Conservation (phyloP, 495 filamentous ascomycete genomes). For the Aspergillus affinis region DNA sequence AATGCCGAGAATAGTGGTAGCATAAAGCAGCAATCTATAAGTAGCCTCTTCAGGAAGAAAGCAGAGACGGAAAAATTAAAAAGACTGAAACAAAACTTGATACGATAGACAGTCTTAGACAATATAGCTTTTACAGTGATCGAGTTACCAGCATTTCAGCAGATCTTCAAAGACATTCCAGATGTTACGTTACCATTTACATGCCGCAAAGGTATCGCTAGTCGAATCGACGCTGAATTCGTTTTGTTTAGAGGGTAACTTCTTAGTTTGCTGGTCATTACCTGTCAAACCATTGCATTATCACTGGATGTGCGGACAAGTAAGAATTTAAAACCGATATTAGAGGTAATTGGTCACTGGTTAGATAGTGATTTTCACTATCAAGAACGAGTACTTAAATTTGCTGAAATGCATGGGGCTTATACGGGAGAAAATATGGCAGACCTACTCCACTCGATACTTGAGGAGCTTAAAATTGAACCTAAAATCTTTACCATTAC, state of each 20-base stretch:
- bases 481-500: background rate
- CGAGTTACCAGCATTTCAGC: conserved; percentile 1
- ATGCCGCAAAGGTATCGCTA: background rate
- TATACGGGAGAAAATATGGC: conserved; percentile 3
- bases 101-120: conserved; percentile 2
- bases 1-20: conserved; percentile 1
- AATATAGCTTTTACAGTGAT: background rate
- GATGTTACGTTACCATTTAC: background rate
- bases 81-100: background rate
- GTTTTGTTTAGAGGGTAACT: conserved; percentile 1
- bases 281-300: background rate
- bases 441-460: background rate
- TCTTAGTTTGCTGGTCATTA: background rate
- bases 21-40: background rate
- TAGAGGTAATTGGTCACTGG: conserved; percentile 1
- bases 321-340: conserved; percentile 4
- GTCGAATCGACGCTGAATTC: conserved; percentile 3
- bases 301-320: conserved; percentile 3
- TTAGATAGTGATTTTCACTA: background rate
- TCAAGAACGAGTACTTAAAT: background rate
- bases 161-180: conserved; percentile 4
- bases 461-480: background rate
- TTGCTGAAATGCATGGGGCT: background rate
- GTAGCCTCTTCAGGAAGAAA: background rate
- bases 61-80: background rate